Conservation (phyloP, 1,284 basidiomycete species). For the Apiotrichum veenhuisii region DNA sequence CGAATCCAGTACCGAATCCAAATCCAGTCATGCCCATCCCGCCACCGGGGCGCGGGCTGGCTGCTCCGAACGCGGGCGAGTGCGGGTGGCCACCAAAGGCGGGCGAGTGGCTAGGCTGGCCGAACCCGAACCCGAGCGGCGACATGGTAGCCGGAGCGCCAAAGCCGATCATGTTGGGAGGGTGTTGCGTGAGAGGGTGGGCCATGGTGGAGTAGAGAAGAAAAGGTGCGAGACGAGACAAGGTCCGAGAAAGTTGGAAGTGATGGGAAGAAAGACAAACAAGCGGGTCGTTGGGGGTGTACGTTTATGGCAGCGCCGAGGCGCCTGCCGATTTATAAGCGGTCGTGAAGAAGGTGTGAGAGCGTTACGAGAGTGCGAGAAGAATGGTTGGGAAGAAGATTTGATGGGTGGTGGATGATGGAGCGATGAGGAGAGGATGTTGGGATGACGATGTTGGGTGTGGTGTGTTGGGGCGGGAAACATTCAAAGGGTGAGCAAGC, state of each 20-base stretch:
- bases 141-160: conserved; percentile 37
- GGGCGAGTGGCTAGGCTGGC: conserved; percentile 17
- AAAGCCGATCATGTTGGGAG: conserved; percentile 39
- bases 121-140: conserved; percentile 41
- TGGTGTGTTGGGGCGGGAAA: background rate
- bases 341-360: background rate
- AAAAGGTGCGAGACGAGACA: background rate
- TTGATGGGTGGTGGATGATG: too few relatives aligned
- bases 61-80: conserved; percentile 6
- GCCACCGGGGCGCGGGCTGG: background rate
- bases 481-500: too few relatives aligned
- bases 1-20: conserved; percentile 13
- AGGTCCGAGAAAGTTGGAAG: background rate
- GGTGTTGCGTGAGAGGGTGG: conserved; percentile 44
- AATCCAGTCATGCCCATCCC: conserved; percentile 5
- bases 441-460: too few relatives aligned
- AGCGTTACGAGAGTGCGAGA: background rate
- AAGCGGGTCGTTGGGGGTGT: background rate
- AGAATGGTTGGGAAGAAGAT: background rate
- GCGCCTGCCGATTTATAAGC: background rate
- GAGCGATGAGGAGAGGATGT: too few relatives aligned
- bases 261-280: background rate
- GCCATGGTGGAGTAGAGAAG: conserved; percentile 39
- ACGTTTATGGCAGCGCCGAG: background rate
- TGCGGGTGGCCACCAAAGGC: background rate